phyloP scores from a whole-genome alignment of 805 yeast species.

The Alloascoidea africana region DNA sequence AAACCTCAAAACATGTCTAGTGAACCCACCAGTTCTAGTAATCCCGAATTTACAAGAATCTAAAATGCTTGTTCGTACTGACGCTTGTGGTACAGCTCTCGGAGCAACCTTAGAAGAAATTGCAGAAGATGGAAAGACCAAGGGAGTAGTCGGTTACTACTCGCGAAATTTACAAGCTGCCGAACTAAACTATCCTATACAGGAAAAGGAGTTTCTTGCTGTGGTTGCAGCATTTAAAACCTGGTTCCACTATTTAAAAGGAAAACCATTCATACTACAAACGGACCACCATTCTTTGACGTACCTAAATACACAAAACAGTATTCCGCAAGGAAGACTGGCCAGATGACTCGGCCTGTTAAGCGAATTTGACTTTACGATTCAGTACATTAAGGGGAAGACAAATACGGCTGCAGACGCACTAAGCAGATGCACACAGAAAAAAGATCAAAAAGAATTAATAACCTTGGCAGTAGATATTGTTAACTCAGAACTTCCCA shows the following conservation, averaged over 20 bases:
- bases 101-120: conserved; percentile 8
- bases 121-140: neutral
- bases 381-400: conserved; percentile 4
- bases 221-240: conserved; percentile 6
- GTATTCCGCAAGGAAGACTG: conserved; percentile 4
- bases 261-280: conserved; percentile 3
- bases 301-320: conserved; percentile 4
- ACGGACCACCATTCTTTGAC: conserved; percentile 6
- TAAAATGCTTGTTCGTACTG: conserved; percentile 6
- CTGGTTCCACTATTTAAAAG: conserved; percentile 4
- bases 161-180: conserved; percentile 4
- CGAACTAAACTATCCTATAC: conserved; percentile 5
- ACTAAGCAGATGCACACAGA: conserved; percentile 4
- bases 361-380: conserved; percentile 6
- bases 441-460: neutral
- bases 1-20: conserved; percentile 2
- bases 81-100: conserved; percentile 5
- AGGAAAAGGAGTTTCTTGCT: conserved; percentile 6
- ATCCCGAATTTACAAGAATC: conserved; percentile 4
- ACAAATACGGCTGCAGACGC: conserved; percentile 9
- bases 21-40: conserved; percentile 4
- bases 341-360: conserved; percentile 8
- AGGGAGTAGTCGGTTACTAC: conserved; percentile 5
- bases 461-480: too few relatives aligned
- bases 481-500: too few relatives aligned